Conservation (phyloP, 495 filamentous ascomycete genomes). For the Apiosordaria backusii region DNA sequence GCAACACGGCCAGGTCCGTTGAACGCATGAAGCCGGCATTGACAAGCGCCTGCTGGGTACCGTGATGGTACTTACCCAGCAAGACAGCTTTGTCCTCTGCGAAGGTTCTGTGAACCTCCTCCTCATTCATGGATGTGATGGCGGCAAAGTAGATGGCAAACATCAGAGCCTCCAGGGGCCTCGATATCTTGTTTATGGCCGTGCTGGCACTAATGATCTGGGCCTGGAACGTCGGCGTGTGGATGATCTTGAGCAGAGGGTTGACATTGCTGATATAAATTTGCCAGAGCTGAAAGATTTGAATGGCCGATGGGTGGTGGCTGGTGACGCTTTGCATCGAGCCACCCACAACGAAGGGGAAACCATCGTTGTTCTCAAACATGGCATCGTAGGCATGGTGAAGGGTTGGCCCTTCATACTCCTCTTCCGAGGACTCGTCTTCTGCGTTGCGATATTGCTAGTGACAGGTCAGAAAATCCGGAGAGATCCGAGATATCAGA, state of each 20-base stretch:
- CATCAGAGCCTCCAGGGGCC: conserved; percentile 52
- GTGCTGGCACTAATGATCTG: conserved; percentile 49
- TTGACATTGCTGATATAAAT: conserved; percentile 66
- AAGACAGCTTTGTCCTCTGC: conserved; percentile 43
- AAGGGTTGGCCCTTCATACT: conserved; percentile 51
- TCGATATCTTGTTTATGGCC: conserved; percentile 46
- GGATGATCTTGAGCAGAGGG: conserved; percentile 64
- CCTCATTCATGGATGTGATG: conserved; percentile 49
- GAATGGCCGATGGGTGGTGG: conserved; percentile 63
- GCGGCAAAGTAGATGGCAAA: conserved; percentile 56
- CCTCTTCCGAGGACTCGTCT: conserved; percentile 60
- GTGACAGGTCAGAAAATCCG: conserved; percentile 12
- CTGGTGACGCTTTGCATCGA: conserved; percentile 44
- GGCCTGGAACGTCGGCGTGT: conserved; percentile 59
- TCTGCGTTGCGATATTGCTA: conserved; percentile 40
- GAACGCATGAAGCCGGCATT: conserved; percentile 57
- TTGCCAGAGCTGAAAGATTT: conserved; percentile 74
- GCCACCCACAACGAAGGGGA: conserved; percentile 57
- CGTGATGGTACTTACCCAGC: conserved; percentile 47
- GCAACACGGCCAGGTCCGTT: conserved; percentile 50
- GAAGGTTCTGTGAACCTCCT: conserved; percentile 49
- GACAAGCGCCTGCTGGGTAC: conserved; percentile 53
- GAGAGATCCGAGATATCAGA: background rate
- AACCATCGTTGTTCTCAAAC: conserved; percentile 52
- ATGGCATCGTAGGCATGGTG: conserved; percentile 54